Percentiles rank a stretch among this genome's conserved stretches.
Evolutionary conservation across 306 rosid genomes (phyloP).

Genomic region (Quillaja saponaria): DNA sequence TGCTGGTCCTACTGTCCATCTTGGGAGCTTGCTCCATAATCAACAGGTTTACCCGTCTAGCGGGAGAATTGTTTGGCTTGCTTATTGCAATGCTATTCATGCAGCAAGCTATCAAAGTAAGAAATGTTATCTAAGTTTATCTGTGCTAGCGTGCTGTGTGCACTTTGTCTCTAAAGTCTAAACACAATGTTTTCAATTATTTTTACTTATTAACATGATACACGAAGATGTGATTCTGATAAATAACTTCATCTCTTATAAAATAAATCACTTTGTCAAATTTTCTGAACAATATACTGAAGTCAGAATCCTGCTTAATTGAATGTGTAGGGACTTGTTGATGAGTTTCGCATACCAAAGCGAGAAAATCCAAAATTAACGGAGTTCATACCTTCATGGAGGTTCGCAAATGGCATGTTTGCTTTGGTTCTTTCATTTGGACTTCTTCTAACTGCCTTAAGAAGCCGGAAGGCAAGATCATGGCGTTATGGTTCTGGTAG

Average conservation of each 20-base stretch:
- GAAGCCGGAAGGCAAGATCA: slow-evolving; percentile 90
- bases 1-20: slow-evolving; percentile 76
- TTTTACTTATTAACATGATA: neutral
- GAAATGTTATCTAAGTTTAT: slow-evolving; percentile 5
- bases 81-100: slow-evolving; percentile 98
- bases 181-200: neutral
- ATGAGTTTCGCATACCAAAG: slow-evolving; percentile 75
- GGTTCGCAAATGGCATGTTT: slow-evolving; percentile 96
- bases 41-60: slow-evolving; percentile 89
- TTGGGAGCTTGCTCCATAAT: slow-evolving; percentile 97
- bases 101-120: slow-evolving; percentile 94
- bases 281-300: slow-evolving; percentile 1
- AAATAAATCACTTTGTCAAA: neutral
- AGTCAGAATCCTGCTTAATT: neutral
- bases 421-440: slow-evolving; percentile 97
- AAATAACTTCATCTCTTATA: no score
- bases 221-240: neutral
- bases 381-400: slow-evolving; percentile 80
- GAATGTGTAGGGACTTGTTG: slow-evolving; percentile 77
- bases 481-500: slow-evolving; percentile 97
- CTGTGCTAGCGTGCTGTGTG: neutral
- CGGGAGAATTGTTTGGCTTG: slow-evolving; percentile 91
- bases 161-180: no score
- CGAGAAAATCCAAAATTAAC: slow-evolving; percentile 49
- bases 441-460: slow-evolving; percentile 83